Percentiles rank a stretch among this genome's conserved stretches.
Conservation (phyloP, 1,284 basidiomycete genomes). For the Puccinia triticina region DNA sequence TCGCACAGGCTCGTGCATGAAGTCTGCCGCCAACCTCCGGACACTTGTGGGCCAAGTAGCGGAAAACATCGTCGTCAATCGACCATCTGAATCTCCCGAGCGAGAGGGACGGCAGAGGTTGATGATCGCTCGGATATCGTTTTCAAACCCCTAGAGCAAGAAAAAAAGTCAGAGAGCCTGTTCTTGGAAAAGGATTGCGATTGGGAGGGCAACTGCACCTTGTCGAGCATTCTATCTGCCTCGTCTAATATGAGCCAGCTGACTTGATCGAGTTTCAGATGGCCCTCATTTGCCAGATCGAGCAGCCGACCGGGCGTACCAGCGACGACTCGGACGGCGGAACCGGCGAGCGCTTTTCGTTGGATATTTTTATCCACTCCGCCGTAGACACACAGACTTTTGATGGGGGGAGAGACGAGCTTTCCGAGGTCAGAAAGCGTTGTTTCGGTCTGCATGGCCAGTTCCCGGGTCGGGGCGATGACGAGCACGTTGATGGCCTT, state of each 20-base stretch:
- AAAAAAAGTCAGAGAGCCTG: background rate
- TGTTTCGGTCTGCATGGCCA: slow-evolving; percentile 91
- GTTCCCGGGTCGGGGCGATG: slow-evolving; percentile 88
- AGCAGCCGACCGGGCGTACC: slow-evolving; percentile 92
- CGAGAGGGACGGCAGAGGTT: slow-evolving; percentile 68
- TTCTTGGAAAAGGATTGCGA: background rate
- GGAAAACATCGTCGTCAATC: slow-evolving; percentile 69
- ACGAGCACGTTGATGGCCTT: slow-evolving; percentile 68
- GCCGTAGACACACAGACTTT: slow-evolving; percentile 84
- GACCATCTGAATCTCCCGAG: slow-evolving; percentile 53
- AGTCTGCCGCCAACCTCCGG: slow-evolving; percentile 86
- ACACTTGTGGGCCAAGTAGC: slow-evolving; percentile 98
- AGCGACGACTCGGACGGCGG: slow-evolving; percentile 72
- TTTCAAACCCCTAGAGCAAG: slow-evolving; percentile 79
- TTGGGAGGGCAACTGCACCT: slow-evolving; percentile 57
- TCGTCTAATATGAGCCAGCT: slow-evolving; percentile 93
- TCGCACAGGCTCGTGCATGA: slow-evolving; percentile 81
- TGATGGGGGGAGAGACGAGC: slow-evolving; percentile 70
- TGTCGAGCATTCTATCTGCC: slow-evolving; percentile 97
- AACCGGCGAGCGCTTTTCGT: slow-evolving; percentile 66
- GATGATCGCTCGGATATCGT: slow-evolving; percentile 93
- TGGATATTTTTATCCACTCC: slow-evolving; percentile 88
- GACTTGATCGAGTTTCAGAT: slow-evolving; percentile 73
- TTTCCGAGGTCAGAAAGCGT: slow-evolving; percentile 75
- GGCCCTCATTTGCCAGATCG: slow-evolving; percentile 83